Evolutionary conservation across 805 yeast genomes (phyloP).

Genomic region (Phaffomyces opuntiae): DNA sequence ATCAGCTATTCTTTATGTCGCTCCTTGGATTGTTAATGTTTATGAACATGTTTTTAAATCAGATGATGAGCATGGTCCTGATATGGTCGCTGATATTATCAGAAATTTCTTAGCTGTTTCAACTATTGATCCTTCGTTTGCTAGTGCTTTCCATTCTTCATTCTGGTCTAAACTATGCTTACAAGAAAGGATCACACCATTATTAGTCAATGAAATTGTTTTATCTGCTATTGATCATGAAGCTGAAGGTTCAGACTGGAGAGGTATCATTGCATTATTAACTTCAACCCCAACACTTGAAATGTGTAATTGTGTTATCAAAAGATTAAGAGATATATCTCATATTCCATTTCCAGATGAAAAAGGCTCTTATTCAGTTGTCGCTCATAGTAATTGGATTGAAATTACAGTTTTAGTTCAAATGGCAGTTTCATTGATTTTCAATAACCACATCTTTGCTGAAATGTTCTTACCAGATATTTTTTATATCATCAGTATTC

Average conservation of each 20-base stretch:
- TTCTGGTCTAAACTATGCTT: slow-evolving; percentile 63
- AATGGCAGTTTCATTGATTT: slow-evolving; percentile 57
- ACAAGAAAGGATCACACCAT: slow-evolving; percentile 50
- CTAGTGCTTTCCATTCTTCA: slow-evolving; percentile 48
- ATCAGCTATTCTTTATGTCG: slow-evolving; percentile 36
- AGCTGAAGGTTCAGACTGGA: slow-evolving; percentile 69
- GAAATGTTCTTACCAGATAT: slow-evolving; percentile 67
- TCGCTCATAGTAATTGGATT: slow-evolving; percentile 54
- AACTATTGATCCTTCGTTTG: slow-evolving; percentile 37
- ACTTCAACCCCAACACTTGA: slow-evolving; percentile 65
- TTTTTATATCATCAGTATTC: slow-evolving; percentile 56
- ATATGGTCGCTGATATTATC: slow-evolving; percentile 51
- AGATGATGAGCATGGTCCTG: slow-evolving; percentile 53
- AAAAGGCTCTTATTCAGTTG: slow-evolving; percentile 36
- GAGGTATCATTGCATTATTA: slow-evolving; percentile 52
- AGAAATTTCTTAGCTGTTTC: slow-evolving; percentile 57
- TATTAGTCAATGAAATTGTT: slow-evolving; percentile 67
- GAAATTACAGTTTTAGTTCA: slow-evolving; percentile 65
- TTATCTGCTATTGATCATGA: slow-evolving; percentile 69
- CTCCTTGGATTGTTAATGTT: slow-evolving; percentile 73
- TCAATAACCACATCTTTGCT: slow-evolving; percentile 57
- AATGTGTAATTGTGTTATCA: slow-evolving; percentile 57
- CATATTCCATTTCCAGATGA: slow-evolving; percentile 39
- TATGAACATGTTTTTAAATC: slow-evolving; percentile 47
- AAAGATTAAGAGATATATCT: slow-evolving; percentile 48